Percentiles rank a stretch among this genome's conserved stretches.
These are phyloP conservation scores for Zanthoxylum bungeanum DNA, from an alignment of 345 rosid genomes.

Conservation along the genomic window DNA sequence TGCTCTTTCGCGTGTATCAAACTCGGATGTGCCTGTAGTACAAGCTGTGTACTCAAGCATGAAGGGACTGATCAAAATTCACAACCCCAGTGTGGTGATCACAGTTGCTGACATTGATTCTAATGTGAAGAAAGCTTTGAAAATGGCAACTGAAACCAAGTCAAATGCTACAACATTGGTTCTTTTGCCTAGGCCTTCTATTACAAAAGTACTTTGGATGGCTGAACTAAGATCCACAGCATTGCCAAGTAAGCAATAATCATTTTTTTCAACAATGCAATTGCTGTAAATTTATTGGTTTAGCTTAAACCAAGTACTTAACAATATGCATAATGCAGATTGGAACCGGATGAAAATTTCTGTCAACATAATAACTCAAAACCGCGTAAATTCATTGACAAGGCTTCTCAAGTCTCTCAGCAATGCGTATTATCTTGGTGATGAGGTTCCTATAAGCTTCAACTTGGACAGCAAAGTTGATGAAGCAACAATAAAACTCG, in stretches of 20 bases:
- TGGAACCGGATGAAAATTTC: slow-evolving; percentile 94
- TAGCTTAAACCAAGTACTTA: not conserved
- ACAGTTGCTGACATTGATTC: slow-evolving; percentile 68
- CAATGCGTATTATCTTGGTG: slow-evolving; percentile 74
- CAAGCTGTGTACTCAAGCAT: slow-evolving; percentile 85
- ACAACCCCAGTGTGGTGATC: slow-evolving; percentile 90
- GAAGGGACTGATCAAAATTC: slow-evolving; percentile 88
- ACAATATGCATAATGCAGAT: slow-evolving; percentile 42
- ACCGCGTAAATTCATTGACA: slow-evolving; percentile 59
- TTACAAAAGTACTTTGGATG: slow-evolving; percentile 94
- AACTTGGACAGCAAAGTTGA: slow-evolving; percentile 96
- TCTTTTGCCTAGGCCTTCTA: slow-evolving; percentile 66
- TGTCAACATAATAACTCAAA: slow-evolving; percentile 87
- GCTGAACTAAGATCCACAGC: slow-evolving; percentile 93
- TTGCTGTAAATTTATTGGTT: too few relatives aligned
- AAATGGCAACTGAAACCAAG: slow-evolving; percentile 70
- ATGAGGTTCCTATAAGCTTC: slow-evolving; percentile 86
- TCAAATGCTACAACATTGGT: slow-evolving; percentile 52
- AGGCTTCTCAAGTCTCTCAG: slow-evolving; percentile 78
- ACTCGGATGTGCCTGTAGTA: slow-evolving; percentile 88
- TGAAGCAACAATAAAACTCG: slow-evolving; percentile 71
- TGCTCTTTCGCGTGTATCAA: slow-evolving; percentile 53
- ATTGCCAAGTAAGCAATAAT: slow-evolving; percentile 71
- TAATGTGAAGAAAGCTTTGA: slow-evolving; percentile 82
- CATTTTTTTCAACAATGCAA: not conserved